Evolutionary conservation across 2,329 filamentous ascomycete genomes (phyloP).

Genomic region (Tricladium varicosporioides): DNA sequence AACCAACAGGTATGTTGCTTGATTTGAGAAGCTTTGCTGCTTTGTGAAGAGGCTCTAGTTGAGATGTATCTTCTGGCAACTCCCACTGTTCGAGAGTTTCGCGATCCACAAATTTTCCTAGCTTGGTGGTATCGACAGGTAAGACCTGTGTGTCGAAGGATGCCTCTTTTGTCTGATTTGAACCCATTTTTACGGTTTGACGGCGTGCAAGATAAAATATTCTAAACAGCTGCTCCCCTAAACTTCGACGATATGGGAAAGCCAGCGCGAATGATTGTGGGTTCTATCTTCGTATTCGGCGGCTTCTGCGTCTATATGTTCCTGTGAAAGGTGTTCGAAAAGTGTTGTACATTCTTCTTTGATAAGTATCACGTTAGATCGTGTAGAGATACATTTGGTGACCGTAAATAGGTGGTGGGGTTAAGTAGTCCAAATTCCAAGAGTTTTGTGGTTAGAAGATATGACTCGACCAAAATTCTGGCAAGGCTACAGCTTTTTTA

Average conservation of each 20-base stretch:
- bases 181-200: constrained; percentile 22
- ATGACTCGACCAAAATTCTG: constrained; percentile 2
- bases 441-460: background rate
- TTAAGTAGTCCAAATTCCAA: background rate
- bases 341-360: constrained; percentile 26
- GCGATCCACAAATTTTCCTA: constrained; percentile 27
- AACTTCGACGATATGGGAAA: constrained; percentile 11
- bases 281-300: constrained; percentile 19
- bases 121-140: constrained; percentile 16
- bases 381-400: constrained; percentile 10
- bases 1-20: constrained; percentile 69
- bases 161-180: constrained; percentile 13
- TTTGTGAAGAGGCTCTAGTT: constrained; percentile 22
- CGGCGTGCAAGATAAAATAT: background rate
- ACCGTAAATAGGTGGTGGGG: background rate
- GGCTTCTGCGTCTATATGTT: constrained; percentile 30
- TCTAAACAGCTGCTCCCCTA: constrained; percentile 12
- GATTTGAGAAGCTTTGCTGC: constrained; percentile 29
- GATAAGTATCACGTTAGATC: background rate
- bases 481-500: constrained; percentile 6
- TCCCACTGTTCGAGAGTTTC: constrained; percentile 30
- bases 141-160: constrained; percentile 26
- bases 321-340: constrained; percentile 15
- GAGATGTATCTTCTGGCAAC: constrained; percentile 16
- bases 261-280: constrained; percentile 20